A percentile compares a stretch with the other conserved stretches of the same genome.
phyloP scores from a whole-genome alignment of 331 rosid genomes.

The Ulmus americana region DNA sequence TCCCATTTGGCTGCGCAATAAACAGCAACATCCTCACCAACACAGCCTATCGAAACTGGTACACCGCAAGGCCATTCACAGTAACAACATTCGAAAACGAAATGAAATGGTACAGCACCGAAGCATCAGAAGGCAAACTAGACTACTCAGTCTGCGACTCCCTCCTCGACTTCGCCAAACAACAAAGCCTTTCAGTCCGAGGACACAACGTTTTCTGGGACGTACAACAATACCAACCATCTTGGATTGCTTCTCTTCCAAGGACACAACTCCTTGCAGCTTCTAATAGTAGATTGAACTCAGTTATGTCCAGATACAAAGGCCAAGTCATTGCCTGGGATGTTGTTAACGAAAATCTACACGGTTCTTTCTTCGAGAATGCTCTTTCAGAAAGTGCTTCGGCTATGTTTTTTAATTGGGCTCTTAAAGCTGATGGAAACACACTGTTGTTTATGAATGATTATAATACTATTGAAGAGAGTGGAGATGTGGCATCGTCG shows the following conservation, averaged over 20 bases:
- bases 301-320: constrained; percentile 44
- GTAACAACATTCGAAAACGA: constrained; percentile 56
- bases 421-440: constrained; percentile 25
- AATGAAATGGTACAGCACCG: constrained; percentile 79
- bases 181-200: constrained; percentile 38
- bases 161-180: constrained; percentile 42
- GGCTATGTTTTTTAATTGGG: constrained; percentile 25
- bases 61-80: constrained; percentile 41
- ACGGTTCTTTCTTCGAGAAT: constrained; percentile 38
- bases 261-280: constrained; percentile 27
- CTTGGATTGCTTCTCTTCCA: constrained; percentile 50
- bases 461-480: constrained; percentile 52
- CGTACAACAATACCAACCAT: constrained; percentile 32
- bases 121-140: constrained; percentile 27
- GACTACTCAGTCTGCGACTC: constrained; percentile 42
- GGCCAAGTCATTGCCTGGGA: constrained; percentile 69
- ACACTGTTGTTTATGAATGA: constrained; percentile 56
- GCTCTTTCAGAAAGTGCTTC: constrained; percentile 33
- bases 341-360: constrained; percentile 67
- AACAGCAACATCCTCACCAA: constrained; percentile 42
- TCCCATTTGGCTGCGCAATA: constrained; percentile 64
- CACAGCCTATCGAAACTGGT: constrained; percentile 49
- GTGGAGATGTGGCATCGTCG: constrained; percentile 24
- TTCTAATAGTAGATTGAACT: constrained; percentile 28
- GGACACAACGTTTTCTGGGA: constrained; percentile 73